A percentile compares a stretch with the other conserved stretches of the same genome.
phyloP scores from a whole-genome alignment of 2,329 filamentous ascomycete genomes.

The Penicillium sp. region DNA sequence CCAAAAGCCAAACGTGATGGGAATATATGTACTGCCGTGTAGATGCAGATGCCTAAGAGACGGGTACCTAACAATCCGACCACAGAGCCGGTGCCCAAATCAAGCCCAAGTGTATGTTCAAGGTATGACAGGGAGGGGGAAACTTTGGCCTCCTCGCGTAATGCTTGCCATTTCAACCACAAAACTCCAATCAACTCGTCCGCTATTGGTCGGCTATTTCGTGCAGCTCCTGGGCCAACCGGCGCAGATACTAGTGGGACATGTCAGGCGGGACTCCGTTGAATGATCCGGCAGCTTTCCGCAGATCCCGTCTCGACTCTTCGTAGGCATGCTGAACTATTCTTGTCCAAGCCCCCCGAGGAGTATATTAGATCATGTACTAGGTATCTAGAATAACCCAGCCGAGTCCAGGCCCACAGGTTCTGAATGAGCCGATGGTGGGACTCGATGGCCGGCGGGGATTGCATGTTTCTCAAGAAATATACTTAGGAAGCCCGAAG shows the following conservation, averaged over 20 bases:
- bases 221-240: slow-evolving; percentile 65
- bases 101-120: background rate
- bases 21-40: background rate
- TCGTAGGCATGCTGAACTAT: slow-evolving; percentile 84
- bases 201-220: slow-evolving; percentile 25
- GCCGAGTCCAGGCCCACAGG: slow-evolving; percentile 60
- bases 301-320: slow-evolving; percentile 68
- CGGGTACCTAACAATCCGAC: slow-evolving; percentile 4
- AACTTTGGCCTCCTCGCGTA: slow-evolving; percentile 9
- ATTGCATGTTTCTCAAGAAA: too few relatives aligned
- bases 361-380: slow-evolving; percentile 61
- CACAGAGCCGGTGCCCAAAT: slow-evolving; percentile 6
- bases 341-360: slow-evolving; percentile 65
- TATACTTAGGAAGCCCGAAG: slow-evolving; percentile 62
- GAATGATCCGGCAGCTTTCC: slow-evolving; percentile 52
- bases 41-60: background rate
- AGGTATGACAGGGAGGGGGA: slow-evolving; percentile 11
- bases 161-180: slow-evolving; percentile 5
- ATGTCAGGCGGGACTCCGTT: slow-evolving; percentile 59
- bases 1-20: background rate
- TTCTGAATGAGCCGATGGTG: too few relatives aligned
- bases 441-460: too few relatives aligned
- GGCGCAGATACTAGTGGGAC: slow-evolving; percentile 59
- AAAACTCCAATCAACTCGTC: background rate
- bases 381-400: slow-evolving; percentile 49